Evolutionary conservation across 805 yeast genomes (phyloP).

Genomic region (Hanseniaspora meyeri): DNA sequence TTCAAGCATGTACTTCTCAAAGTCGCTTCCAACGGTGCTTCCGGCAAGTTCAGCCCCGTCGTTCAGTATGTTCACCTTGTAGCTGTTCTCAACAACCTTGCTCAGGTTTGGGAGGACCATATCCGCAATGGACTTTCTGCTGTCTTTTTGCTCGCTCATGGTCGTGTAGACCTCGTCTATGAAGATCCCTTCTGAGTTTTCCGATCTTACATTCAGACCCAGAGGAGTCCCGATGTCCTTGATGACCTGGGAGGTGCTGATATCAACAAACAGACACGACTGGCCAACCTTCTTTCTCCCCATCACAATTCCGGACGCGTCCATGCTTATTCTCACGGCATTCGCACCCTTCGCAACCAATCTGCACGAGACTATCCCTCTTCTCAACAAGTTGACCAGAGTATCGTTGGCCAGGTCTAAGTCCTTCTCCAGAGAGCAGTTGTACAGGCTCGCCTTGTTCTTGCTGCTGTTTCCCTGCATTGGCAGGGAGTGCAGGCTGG

Average conservation of each 20-base stretch:
- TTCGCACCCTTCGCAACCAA: constrained; percentile 10
- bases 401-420: constrained; percentile 8
- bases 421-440: constrained; percentile 4
- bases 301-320: constrained; percentile 6
- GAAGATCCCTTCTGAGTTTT: constrained; percentile 7
- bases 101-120: constrained; percentile 3
- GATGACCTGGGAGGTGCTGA: constrained; percentile 8
- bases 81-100: not conserved
- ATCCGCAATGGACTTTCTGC: constrained; percentile 21
- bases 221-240: constrained; percentile 11
- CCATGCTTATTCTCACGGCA: constrained; percentile 2
- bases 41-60: not conserved
- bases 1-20: constrained; percentile 7
- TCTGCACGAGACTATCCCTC: constrained; percentile 10
- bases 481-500: constrained; percentile 9
- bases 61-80: not conserved
- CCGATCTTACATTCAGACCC: constrained; percentile 10
- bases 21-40: constrained; percentile 1
- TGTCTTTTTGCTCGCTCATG: not conserved
- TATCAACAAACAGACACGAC: constrained; percentile 11
- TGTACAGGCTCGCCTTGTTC: constrained; percentile 2
- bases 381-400: constrained; percentile 6
- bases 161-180: constrained; percentile 18
- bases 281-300: constrained; percentile 13
- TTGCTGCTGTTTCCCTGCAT: constrained; percentile 12